These are phyloP conservation scores for Nakazawaea laoshanensis DNA, from an alignment of 805 yeast genomes.

Conservation along the genomic window DNA sequence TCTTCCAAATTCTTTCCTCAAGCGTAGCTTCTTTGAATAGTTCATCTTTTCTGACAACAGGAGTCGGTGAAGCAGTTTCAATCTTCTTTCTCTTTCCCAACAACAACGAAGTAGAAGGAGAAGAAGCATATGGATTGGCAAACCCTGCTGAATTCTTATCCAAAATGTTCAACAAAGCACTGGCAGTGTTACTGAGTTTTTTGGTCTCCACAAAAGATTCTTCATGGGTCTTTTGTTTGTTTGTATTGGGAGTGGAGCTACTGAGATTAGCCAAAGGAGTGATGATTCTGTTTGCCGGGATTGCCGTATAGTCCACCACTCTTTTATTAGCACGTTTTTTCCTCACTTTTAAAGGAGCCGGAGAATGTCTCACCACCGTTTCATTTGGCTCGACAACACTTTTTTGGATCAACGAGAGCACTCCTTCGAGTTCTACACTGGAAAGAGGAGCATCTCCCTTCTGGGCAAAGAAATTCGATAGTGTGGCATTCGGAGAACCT, in stretches of 20 bases:
- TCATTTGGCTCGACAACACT: conserved; percentile 21
- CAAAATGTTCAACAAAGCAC: conserved; percentile 15
- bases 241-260: background rate
- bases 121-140: conserved; percentile 9
- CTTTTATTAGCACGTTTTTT: conserved; percentile 15
- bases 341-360: background rate
- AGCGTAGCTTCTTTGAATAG: too few relatives aligned
- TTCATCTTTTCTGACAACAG: too few relatives aligned
- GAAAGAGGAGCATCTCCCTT: conserved; percentile 72
- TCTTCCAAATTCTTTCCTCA: too few relatives aligned
- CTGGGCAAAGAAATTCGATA: conserved; percentile 19
- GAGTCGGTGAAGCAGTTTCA: too few relatives aligned
- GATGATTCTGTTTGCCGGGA: conserved; percentile 13
- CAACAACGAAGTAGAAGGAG: conserved; percentile 9
- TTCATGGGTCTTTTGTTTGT: background rate
- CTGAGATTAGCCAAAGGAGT: background rate
- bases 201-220: background rate
- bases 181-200: conserved; percentile 19
- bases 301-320: conserved; percentile 18
- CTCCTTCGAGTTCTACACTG: conserved; percentile 78
- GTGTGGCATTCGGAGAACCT: conserved; percentile 8
- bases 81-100: conserved; percentile 2
- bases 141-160: conserved; percentile 8
- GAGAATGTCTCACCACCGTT: background rate
- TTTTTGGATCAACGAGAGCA: conserved; percentile 46